Base-by-base conservation (phyloP, 345 rosid species). In the Aquilaria yunnanensis region DNA sequence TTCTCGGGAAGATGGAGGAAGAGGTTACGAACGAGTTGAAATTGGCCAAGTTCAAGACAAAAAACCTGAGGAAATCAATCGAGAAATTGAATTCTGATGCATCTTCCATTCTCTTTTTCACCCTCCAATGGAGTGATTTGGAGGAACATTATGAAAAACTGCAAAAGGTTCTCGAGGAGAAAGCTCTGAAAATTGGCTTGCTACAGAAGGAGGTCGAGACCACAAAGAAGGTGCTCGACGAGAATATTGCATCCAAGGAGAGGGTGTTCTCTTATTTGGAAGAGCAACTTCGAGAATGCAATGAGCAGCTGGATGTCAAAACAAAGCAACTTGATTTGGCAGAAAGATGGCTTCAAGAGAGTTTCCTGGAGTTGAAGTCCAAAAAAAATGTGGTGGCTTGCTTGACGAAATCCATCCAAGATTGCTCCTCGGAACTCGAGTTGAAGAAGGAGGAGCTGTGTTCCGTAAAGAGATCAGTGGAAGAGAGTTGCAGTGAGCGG, bases 71-170 rank as follows among this genome's bases (percentile, higher is more conserved):
- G 14, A 61, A 47, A 48, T 29, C 59, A 11, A 43, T 60, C 43
- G 76, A 77, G 57, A 57, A 70, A 16, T 61, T 65, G 32, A 54
- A 61, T 12, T 59, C 66, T n/a, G 68, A 68, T 51, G 57, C 76
- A 0, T 69, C 73, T 63, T 68, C 75, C 0, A 6, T 80, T 31
- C 54, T 77, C 6, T 13, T 51, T n/a, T 57, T 80, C 12, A 47
- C 74, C 13, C 61, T 74, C 5, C 59, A 56, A 10, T 72, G 79
- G 81, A 67, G 67, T 43, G 84, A 77, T 13, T 43, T 74, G 31
- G 74, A 72, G 59, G 61, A 55, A 13, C 72, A 70, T 29, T 62
- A 69, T 11, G 73, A 70, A 32, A 59, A 16, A 3, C 14, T 51
- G 14, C 55, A 46, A 41, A 13, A 16, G 33, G 46, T 23, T 10